These are phyloP conservation scores for Wallemia mellicola DNA, from an alignment of 1,284 basidiomycete species.

Conservation along the genomic window DNA sequence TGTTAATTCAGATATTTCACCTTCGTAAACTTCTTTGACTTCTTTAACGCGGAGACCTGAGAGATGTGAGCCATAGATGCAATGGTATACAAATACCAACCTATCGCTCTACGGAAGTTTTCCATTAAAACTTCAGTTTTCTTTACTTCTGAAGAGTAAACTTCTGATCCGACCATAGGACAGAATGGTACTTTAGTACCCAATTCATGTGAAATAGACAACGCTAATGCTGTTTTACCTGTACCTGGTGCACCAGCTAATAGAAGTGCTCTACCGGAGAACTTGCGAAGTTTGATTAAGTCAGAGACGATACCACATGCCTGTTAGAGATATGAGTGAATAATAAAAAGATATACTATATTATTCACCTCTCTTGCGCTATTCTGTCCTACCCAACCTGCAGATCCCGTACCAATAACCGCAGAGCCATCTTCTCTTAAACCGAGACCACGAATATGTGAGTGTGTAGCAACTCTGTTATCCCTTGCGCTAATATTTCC, in stretches of 20 bases:
- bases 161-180: conserved; percentile 91
- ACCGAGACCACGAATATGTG: conserved; percentile 86
- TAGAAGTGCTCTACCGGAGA: conserved; percentile 64
- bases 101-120: conserved; percentile 78
- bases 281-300: conserved; percentile 60
- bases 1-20: conserved; percentile 88
- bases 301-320: conserved; percentile 76
- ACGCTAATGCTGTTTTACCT: conserved; percentile 78
- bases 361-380: conserved; percentile 54
- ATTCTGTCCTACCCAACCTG: conserved; percentile 73
- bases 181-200: conserved; percentile 90
- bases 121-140: conserved; percentile 98
- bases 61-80: conserved; percentile 1
- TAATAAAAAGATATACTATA: neutral
- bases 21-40: conserved; percentile 95
- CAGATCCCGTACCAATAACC: conserved; percentile 24
- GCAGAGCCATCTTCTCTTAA: conserved; percentile 60
- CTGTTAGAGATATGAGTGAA: conserved; percentile 17
- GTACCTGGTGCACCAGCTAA: conserved; percentile 74
- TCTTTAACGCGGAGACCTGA: conserved; percentile 92
- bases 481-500: conserved; percentile 19
- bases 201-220: conserved; percentile 78
- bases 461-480: conserved; percentile 66
- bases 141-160: conserved; percentile 90
- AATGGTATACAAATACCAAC: conserved; percentile 21